phyloP scores from a whole-genome alignment of 805 yeast genomes.

The Debaryomyces prosopidis region DNA sequence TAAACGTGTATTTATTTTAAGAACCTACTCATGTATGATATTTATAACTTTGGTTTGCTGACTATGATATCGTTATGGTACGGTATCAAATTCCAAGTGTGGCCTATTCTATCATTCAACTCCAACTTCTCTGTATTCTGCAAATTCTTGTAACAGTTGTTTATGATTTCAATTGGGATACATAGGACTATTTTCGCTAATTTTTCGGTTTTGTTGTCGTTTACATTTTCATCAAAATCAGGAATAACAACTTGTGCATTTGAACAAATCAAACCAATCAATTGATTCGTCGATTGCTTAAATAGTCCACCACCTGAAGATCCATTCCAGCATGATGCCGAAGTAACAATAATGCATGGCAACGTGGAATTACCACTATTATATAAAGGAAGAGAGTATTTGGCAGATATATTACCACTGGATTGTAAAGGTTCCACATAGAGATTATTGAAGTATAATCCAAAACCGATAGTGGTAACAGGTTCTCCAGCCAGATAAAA shows the following conservation, averaged over 20 bases:
- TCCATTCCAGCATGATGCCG: constrained; percentile 52
- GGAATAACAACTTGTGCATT: constrained; percentile 40
- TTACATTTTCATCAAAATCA: constrained; percentile 5
- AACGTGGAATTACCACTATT: not conserved
- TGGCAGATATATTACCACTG: constrained; percentile 29
- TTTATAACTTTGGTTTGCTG: constrained; percentile 19
- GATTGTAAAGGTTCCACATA: constrained; percentile 30
- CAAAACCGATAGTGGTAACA: constrained; percentile 39
- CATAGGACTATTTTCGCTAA: constrained; percentile 30
- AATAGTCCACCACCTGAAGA: constrained; percentile 51
- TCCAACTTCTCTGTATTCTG: not conserved
- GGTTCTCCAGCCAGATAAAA: constrained; percentile 15
- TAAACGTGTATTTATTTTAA: no score
- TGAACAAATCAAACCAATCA: constrained; percentile 45
- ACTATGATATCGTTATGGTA: constrained; percentile 21
- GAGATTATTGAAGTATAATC: constrained; percentile 30
- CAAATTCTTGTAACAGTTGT: constrained; percentile 17
- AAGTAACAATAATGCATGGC: constrained; percentile 29
- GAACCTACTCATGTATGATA: not conserved
- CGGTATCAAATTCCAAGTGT: constrained; percentile 23
- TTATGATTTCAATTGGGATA: constrained; percentile 33
- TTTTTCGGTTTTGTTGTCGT: constrained; percentile 24
- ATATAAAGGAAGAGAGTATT: constrained; percentile 11
- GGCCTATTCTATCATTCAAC: constrained; percentile 15
- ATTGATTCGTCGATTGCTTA: constrained; percentile 12